A percentile compares a stretch with the other conserved stretches of the same genome.
Conservation (phyloP, 2,329 filamentous ascomycete species). For the Fusarium praegraminearum region DNA sequence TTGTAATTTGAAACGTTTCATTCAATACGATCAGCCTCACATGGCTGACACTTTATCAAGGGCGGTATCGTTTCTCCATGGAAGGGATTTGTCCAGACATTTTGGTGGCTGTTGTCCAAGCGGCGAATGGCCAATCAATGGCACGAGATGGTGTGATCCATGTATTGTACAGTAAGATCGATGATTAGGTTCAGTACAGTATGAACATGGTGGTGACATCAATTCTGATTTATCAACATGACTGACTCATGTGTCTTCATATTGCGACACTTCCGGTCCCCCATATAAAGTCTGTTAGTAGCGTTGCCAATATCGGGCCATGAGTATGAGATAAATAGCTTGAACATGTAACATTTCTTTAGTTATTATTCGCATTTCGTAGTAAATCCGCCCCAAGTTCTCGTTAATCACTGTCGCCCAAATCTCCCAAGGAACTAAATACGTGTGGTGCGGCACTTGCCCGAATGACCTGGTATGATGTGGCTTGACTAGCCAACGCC, state of each 20-base stretch:
- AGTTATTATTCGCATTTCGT: rapidly evolving
- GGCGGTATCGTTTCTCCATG: neutral
- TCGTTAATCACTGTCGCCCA: neutral
- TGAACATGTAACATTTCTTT: rapidly evolving
- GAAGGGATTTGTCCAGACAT: neutral
- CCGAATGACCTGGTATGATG: neutral
- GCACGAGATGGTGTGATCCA: neutral
- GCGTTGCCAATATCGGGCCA: rapidly evolving
- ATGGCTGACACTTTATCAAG: neutral
- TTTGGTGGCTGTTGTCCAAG: neutral
- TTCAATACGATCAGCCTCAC: neutral
- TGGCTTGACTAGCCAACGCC: neutral
- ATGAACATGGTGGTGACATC: neutral
- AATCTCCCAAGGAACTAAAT: neutral
- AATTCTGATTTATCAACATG: neutral
- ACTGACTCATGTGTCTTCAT: neutral
- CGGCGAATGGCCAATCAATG: neutral
- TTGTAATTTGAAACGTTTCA: neutral
- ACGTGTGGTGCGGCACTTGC: neutral
- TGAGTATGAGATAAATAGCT: rapidly evolving
- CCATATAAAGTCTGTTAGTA: rapidly evolving
- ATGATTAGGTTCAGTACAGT: neutral
- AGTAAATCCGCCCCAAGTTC: rapidly evolving
- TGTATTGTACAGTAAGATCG: neutral
- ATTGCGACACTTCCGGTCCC: neutral